phyloP scores from a whole-genome alignment of 2,329 filamentous ascomycete species.

The Pseudocercospora eumusae region DNA sequence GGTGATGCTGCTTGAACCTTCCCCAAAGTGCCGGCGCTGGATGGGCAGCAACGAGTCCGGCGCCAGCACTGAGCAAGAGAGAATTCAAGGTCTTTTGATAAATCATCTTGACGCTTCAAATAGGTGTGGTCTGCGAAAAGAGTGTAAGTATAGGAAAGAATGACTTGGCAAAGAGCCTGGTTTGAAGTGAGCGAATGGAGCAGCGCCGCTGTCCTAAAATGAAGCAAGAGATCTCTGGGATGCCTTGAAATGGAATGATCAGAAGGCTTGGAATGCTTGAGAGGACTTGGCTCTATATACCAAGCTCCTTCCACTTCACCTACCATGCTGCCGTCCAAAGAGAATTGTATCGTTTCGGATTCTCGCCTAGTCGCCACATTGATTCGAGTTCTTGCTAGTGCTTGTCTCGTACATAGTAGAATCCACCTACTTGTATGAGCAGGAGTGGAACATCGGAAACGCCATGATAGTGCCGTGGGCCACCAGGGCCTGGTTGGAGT shows the following conservation, averaged over 20 bases:
- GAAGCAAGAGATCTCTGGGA: conserved; percentile 17
- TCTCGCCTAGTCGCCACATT: not conserved
- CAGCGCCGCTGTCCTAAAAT: conserved; percentile 23
- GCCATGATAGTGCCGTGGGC: not conserved
- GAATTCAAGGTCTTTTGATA: conserved; percentile 24
- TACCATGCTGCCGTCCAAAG: not conserved
- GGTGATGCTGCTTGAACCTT: conserved; percentile 7
- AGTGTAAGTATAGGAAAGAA: not conserved
- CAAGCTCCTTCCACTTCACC: conserved; percentile 4
- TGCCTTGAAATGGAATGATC: conserved; percentile 16
- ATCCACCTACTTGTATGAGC: not conserved
- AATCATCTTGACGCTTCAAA: conserved; percentile 20
- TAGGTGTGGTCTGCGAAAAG: conserved; percentile 15
- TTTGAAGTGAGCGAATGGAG: conserved; percentile 20
- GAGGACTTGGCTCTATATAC: conserved; percentile 24
- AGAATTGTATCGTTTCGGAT: not conserved
- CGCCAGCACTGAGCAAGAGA: conserved; percentile 26
- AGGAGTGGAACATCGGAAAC: not conserved
- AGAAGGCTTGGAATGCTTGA: conserved; percentile 17
- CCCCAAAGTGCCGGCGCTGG: conserved; percentile 18
- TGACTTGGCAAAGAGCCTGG: conserved; percentile 14
- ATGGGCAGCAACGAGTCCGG: conserved; percentile 21
- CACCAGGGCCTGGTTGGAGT: conserved; percentile 1
- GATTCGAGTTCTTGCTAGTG: not conserved
- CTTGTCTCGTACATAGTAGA: conserved; percentile 11